Evolutionary conservation across 2,329 filamentous ascomycete genomes (phyloP), one percentile per base, ranked within the genome.

Genomic region (Hyphodiscus sp.): DNA sequence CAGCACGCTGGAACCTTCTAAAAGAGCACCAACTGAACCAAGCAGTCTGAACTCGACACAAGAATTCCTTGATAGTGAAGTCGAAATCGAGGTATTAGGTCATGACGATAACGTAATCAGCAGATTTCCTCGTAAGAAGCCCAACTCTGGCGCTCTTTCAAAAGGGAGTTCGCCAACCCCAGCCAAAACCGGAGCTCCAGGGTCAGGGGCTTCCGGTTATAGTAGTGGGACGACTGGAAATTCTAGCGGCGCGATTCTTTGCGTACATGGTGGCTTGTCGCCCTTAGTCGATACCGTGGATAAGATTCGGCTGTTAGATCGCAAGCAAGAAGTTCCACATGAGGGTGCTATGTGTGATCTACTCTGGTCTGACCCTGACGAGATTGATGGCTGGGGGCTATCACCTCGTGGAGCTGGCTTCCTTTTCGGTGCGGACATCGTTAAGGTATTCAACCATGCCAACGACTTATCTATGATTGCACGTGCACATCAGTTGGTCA

Each of bases 301-400:
- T 69, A 96, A 96, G 73, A 99, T 99, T 68, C 82, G 94, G 20
- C 77, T 97, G 15, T 81, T 99, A 20, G 95, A 99, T 69, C 85
- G 92, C 58, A 97, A 97, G 71, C 94, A 99, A 73, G 94, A 99
- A 73, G 94, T 99, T 0, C 94, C 94, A 0, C 94, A 99, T 68
- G 94, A 99, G 74, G 94, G 94, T 52, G 91, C 94, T 67, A 99
- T 99, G 94, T 99, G 94, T 72, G 94, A 99, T 70, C 78, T 99
- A 0, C 80, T 99, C 2, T 99, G 94, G 94, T 96, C 91, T 0
- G 94, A 99, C 67, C 94, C 94, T 0, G 94, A 99, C 70, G 94
- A 99, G 64, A 96, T 96, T 58, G 91, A 96, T 67, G 92, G 91
- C 55, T 99, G 94, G 94, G 92, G 91, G 11, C 75, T 97, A 6